Conservation (phyloP, 2,329 filamentous ascomycete species). For the Ophiostoma himal-ulmi region DNA sequence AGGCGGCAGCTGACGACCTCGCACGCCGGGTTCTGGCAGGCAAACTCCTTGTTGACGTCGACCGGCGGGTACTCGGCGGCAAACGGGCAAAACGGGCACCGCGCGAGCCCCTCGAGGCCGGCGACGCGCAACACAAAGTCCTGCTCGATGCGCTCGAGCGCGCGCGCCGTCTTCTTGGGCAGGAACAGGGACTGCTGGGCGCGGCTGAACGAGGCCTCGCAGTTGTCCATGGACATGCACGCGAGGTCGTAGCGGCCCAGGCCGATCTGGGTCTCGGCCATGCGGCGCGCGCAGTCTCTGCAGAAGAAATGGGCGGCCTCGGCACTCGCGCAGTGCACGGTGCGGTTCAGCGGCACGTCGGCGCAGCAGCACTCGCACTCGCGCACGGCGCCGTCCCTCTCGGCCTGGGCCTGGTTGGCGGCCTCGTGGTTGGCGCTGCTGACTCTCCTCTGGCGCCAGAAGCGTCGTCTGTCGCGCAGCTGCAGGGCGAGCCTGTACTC, state of each 20-base stretch:
- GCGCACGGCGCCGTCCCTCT: conserved; percentile 46
- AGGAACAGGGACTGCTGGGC: conserved; percentile 53
- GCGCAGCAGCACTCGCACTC: conserved; percentile 72
- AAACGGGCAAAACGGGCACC: conserved; percentile 77
- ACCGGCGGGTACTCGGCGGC: conserved; percentile 66
- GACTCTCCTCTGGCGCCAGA: conserved; percentile 27
- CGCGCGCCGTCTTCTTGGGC: conserved; percentile 50
- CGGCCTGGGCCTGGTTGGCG: conserved; percentile 39
- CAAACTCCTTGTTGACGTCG: conserved; percentile 65
- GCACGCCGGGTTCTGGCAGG: conserved; percentile 63
- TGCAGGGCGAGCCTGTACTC: conserved; percentile 38
- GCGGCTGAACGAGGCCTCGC: conserved; percentile 43
- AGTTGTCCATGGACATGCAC: conserved; percentile 67
- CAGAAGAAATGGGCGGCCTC: conserved; percentile 58
- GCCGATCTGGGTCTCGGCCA: conserved; percentile 64
- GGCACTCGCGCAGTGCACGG: conserved; percentile 60
- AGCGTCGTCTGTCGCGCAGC: conserved; percentile 28
- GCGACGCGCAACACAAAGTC: conserved; percentile 63
- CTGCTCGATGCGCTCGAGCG: conserved; percentile 66
- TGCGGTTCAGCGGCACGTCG: conserved; percentile 59
- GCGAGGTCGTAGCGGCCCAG: conserved; percentile 59
- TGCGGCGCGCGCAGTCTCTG: conserved; percentile 55
- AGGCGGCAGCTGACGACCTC: conserved; percentile 58
- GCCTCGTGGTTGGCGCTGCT: conserved; percentile 35
- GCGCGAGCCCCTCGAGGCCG: conserved; percentile 63